phyloP scores from a whole-genome alignment of 495 filamentous ascomycete species.

The Penicillium verhagenii region DNA sequence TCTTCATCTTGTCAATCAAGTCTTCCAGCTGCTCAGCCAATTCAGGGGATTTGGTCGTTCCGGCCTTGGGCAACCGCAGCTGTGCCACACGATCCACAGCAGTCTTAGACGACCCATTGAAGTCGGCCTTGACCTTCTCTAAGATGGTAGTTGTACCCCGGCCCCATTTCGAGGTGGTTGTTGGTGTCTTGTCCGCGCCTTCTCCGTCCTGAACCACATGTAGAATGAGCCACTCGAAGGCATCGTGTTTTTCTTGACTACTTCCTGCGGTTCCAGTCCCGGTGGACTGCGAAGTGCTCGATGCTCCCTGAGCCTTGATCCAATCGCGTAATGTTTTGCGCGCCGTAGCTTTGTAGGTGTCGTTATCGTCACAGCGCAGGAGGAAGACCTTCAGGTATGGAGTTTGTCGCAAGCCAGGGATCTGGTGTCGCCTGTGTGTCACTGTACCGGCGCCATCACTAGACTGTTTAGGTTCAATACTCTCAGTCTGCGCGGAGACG shows the following conservation, averaged over 20 bases:
- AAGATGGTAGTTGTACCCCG: constrained; percentile 75
- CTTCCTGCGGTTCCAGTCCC: constrained; percentile 38
- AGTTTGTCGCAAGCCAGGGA: constrained; percentile 88
- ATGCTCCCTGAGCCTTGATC: constrained; percentile 73
- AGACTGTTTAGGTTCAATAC: constrained; percentile 33
- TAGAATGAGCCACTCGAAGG: constrained; percentile 93
- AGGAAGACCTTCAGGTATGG: constrained; percentile 92
- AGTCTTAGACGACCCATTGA: constrained; percentile 81
- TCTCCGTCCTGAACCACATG: constrained; percentile 72
- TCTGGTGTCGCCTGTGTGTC: constrained; percentile 83
- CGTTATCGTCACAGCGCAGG: constrained; percentile 89
- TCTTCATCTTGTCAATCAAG: constrained; percentile 81
- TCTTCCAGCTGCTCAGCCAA: constrained; percentile 77
- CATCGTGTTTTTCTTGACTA: constrained; percentile 82
- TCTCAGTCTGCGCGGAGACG: constrained; percentile 51
- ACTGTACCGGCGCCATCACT: constrained; percentile 35
- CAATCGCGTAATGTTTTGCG: constrained; percentile 82
- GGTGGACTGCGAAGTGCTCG: constrained; percentile 30
- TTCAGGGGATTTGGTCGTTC: constrained; percentile 57
- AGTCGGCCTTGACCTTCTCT: constrained; percentile 88
- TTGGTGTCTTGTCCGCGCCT: constrained; percentile 63
- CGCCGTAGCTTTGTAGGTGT: constrained; percentile 79
- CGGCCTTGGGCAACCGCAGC: constrained; percentile 63
- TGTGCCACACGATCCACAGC: constrained; percentile 80
- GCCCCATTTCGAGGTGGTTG: constrained; percentile 76